Evolutionary conservation across 805 yeast genomes (phyloP).

Genomic region (Kregervanrija delftensis): DNA sequence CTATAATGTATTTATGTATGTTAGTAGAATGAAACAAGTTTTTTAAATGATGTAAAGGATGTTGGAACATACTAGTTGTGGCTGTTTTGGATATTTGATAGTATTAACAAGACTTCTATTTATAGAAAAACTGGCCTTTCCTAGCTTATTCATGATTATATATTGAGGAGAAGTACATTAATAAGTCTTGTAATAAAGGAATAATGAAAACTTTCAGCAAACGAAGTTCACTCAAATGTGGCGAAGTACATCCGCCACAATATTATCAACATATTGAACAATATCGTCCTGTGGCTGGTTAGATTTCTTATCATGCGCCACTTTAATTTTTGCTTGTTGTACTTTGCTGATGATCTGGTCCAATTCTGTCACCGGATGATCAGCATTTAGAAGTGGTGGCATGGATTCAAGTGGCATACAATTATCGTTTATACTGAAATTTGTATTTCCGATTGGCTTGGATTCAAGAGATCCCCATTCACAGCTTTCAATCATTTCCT

Average conservation of each 20-base stretch:
- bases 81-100: conserved; percentile 16
- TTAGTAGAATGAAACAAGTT: background rate
- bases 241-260: conserved; percentile 26
- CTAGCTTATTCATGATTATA: conserved; percentile 1
- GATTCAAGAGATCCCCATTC: conserved; percentile 30
- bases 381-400: background rate
- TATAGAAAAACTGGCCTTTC: conserved; percentile 5
- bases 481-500: conserved; percentile 35
- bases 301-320: too few relatives aligned
- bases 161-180: background rate
- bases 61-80: conserved; percentile 19
- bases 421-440: background rate
- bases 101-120: conserved; percentile 19
- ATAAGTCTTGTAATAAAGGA: too few relatives aligned
- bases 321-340: conserved; percentile 29
- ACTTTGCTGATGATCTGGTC: conserved; percentile 29
- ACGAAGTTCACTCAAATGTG: background rate
- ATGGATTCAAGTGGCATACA: background rate
- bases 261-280: conserved; percentile 29
- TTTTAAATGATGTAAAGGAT: background rate
- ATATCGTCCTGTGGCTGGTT: conserved; percentile 16
- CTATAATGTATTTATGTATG: conserved; percentile 5
- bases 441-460: background rate
- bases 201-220: background rate
- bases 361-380: conserved; percentile 18